Evolutionary conservation across 345 rosid genomes (phyloP), one percentile per base, ranked within the genome.

Genomic region (Pistacia atlantica): DNA sequence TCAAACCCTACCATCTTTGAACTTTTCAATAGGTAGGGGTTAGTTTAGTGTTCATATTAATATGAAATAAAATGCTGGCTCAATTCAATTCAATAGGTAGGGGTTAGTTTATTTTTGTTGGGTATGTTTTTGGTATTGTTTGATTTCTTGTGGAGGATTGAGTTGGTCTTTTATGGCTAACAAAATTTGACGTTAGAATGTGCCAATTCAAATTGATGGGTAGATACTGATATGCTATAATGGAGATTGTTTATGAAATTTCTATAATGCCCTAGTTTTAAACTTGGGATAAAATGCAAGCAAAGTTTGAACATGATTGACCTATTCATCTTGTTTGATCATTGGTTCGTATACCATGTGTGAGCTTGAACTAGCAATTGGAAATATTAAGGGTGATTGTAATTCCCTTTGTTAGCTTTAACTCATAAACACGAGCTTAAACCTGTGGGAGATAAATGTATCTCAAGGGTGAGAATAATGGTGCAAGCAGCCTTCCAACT

Each of bases 121-220:
- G 35, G 14, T 59, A 61, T 28, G 35, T 22, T 46, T 67, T 54
- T 46, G 17, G 33, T 22, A 12, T 18, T 20, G 18, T 22, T 67
- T 46, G 2, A 9, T 67, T 22, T 67, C 70, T 20, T 20, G 35
- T 11, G 35, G 70, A 11, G 46, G 13, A 22, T 22, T 67, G 55
- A 48, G 70, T 46, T 5, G 5, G 55, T 66, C 3, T 20, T 18
- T 42, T 20, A 22, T 66, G 70, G 54, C 45, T 66, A 20, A 45
- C 25, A n/a, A 42, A 42, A 42, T 42, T 6, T n/a, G 18, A 65
- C 54, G 11, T n/a, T 10, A 11, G 52, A n/a, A n/a, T 20, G 31
- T 8, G 8, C 69, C 6, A 67, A 11, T 67, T 67, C 37, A 67
- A 48, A 9, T 67, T 67, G 57, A 67, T 67, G 57, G 45, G 37